Evolutionary conservation across 2,329 filamentous ascomycete genomes (phyloP).

Genomic region (Hypoxylon sp.): DNA sequence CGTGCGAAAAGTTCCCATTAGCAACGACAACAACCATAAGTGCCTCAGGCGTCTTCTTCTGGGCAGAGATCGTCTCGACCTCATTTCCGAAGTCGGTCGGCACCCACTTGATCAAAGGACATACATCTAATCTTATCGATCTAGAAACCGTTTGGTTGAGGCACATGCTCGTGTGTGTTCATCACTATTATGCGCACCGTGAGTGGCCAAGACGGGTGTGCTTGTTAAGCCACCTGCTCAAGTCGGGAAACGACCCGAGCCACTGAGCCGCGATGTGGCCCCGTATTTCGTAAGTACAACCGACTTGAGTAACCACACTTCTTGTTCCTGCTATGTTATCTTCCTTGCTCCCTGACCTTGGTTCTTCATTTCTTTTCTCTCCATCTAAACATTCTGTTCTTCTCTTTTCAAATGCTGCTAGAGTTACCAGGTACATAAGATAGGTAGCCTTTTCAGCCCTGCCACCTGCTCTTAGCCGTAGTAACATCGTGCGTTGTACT

Average conservation of each 20-base stretch:
- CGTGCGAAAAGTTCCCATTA: slow-evolving; percentile 16
- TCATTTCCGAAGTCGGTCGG: slow-evolving; percentile 33
- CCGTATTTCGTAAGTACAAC: slow-evolving; percentile 36
- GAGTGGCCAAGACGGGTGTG: slow-evolving; percentile 3
- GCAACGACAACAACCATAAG: slow-evolving; percentile 9
- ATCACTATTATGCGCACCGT: slow-evolving; percentile 9
- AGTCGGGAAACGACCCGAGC: slow-evolving; percentile 34
- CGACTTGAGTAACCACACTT: slow-evolving; percentile 34
- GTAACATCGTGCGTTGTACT: slow-evolving; percentile 22
- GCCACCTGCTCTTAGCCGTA: slow-evolving; percentile 12
- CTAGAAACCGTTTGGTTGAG: slow-evolving; percentile 10
- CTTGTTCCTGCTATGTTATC: neutral
- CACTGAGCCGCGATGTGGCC: slow-evolving; percentile 27
- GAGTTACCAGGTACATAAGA: neutral
- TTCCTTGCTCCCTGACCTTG: slow-evolving; percentile 1
- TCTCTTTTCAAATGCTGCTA: neutral
- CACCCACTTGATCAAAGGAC: neutral
- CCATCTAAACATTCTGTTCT: neutral
- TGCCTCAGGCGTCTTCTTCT: slow-evolving; percentile 6
- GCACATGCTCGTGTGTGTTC: slow-evolving; percentile 6
- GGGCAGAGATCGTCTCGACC: slow-evolving; percentile 9
- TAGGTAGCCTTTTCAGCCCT: slow-evolving; percentile 20
- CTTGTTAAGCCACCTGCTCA: slow-evolving; percentile 30
- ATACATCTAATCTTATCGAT: slow-evolving; percentile 36
- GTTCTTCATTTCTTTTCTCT: slow-evolving; percentile 6